These are phyloP conservation scores for Mycena sp. DNA, from an alignment of 1,284 basidiomycete species.

Conservation along the genomic window DNA sequence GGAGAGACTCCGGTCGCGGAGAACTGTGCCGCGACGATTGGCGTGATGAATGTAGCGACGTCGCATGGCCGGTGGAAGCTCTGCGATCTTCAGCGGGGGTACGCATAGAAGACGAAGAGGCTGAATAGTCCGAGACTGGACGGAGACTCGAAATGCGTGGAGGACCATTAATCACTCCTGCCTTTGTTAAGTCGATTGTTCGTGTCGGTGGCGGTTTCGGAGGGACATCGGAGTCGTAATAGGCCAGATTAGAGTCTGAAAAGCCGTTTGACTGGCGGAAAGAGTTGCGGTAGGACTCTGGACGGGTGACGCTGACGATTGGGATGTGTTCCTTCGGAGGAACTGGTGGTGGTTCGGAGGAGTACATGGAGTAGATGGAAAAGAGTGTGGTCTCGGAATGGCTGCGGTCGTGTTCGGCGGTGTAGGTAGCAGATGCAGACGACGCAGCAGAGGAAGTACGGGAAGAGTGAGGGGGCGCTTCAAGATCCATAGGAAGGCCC, in stretches of 20 bases:
- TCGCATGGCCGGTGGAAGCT: slow-evolving; percentile 40
- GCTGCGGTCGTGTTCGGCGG: slow-evolving; percentile 42
- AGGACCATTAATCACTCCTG: slow-evolving; percentile 37
- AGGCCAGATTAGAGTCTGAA: slow-evolving; percentile 48
- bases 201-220: slow-evolving; percentile 37
- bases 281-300: slow-evolving; percentile 43
- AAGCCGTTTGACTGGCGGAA: slow-evolving; percentile 41
- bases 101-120: slow-evolving; percentile 41
- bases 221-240: slow-evolving; percentile 43
- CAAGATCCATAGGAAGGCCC: not conserved
- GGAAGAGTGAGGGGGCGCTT: slow-evolving; percentile 22
- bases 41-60: slow-evolving; percentile 37
- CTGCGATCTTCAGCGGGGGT: slow-evolving; percentile 47
- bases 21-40: slow-evolving; percentile 33
- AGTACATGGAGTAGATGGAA: slow-evolving; percentile 86
- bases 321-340: slow-evolving; percentile 44
- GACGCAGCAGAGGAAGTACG: slow-evolving; percentile 31
- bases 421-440: slow-evolving; percentile 40
- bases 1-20: slow-evolving; percentile 33
- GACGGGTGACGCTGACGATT: slow-evolving; percentile 46
- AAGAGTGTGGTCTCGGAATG: slow-evolving; percentile 75
- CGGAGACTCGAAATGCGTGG: slow-evolving; percentile 47
- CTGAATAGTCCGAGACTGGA: slow-evolving; percentile 44
- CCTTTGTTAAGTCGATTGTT: slow-evolving; percentile 36
- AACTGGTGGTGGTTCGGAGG: slow-evolving; percentile 49